phyloP scores from a whole-genome alignment of 495 filamentous ascomycete genomes.

The Copromyces sp. region DNA sequence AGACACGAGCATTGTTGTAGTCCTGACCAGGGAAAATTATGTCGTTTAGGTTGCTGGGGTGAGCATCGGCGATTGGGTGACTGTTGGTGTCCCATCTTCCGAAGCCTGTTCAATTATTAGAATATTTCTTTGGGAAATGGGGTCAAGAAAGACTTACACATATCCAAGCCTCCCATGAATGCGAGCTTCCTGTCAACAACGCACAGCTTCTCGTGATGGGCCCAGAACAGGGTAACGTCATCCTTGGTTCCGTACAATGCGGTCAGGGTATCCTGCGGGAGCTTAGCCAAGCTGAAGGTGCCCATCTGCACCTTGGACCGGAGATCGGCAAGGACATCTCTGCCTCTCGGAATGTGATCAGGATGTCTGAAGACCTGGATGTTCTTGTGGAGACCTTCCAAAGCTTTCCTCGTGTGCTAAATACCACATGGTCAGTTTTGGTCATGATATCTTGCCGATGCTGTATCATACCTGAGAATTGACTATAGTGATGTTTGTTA shows the following conservation, averaged over 20 bases:
- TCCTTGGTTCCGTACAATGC: conserved; percentile 70
- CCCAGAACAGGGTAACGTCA: conserved; percentile 83
- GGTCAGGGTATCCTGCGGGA: conserved; percentile 58
- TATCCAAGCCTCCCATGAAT: conserved; percentile 83
- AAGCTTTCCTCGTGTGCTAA: conserved; percentile 69
- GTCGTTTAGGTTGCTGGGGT: conserved; percentile 62
- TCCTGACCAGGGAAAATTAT: conserved; percentile 87
- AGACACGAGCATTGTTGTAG: conserved; percentile 83
- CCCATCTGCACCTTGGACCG: conserved; percentile 34
- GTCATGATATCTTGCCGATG: neutral
- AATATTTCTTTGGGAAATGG: neutral
- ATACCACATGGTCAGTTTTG: neutral
- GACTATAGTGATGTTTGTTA: conserved; percentile 37
- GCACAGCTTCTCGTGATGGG: conserved; percentile 91
- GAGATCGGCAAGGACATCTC: conserved; percentile 35
- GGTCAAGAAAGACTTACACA: conserved; percentile 30
- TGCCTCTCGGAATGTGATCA: conserved; percentile 71
- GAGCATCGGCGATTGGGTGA: conserved; percentile 79
- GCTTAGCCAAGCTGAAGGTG: conserved; percentile 40
- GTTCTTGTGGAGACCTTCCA: conserved; percentile 74
- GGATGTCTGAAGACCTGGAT: conserved; percentile 89
- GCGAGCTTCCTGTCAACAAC: conserved; percentile 68
- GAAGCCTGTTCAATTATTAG: conserved; percentile 33
- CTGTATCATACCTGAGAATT: conserved; percentile 43
- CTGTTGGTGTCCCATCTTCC: conserved; percentile 53